A percentile compares a stretch with the other conserved stretches of the same genome.
Conservation (phyloP, 345 rosid genomes). For the Camelina sativa region DNA sequence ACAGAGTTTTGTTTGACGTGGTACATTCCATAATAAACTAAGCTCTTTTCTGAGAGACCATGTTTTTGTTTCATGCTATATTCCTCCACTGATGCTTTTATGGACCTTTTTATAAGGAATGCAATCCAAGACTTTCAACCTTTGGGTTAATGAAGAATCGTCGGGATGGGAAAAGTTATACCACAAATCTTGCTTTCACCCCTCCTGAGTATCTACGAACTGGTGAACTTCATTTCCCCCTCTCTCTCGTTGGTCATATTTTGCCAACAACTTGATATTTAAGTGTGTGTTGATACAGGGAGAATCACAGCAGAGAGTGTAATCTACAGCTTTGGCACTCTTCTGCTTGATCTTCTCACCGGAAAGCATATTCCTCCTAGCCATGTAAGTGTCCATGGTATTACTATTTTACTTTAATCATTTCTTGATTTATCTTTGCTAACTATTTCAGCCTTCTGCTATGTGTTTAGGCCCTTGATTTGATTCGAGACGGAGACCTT, state of each 20-base stretch:
- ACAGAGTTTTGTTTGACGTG: conserved; percentile 84
- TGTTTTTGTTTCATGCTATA: conserved; percentile 15
- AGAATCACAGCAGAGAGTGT: conserved; percentile 90
- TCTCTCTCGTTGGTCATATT: neutral
- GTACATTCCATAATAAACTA: conserved; percentile 47
- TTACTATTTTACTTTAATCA: neutral
- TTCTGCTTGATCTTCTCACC: conserved; percentile 88
- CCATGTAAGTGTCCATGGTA: conserved; percentile 63
- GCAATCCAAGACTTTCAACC: conserved; percentile 84
- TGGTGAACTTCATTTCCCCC: conserved; percentile 47
- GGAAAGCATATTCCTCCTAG: conserved; percentile 98
- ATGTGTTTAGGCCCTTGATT: conserved; percentile 78
- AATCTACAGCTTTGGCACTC: conserved; percentile 88
- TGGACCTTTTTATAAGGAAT: conserved; percentile 54
- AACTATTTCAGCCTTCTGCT: conserved; percentile 8
- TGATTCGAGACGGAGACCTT: conserved; percentile 82
- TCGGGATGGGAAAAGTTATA: conserved; percentile 78
- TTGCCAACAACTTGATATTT: conserved; percentile 6
- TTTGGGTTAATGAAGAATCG: conserved; percentile 95
- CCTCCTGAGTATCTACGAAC: conserved; percentile 93
- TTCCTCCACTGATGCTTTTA: neutral
- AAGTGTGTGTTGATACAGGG: conserved; percentile 52
- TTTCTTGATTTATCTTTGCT: neutral
- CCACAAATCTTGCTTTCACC: conserved; percentile 88
- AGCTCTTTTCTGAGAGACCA: conserved; percentile 4